Base-by-base conservation (phyloP, 1,139 yeast species). In the Zygosaccharomyces pseudobailii region DNA sequence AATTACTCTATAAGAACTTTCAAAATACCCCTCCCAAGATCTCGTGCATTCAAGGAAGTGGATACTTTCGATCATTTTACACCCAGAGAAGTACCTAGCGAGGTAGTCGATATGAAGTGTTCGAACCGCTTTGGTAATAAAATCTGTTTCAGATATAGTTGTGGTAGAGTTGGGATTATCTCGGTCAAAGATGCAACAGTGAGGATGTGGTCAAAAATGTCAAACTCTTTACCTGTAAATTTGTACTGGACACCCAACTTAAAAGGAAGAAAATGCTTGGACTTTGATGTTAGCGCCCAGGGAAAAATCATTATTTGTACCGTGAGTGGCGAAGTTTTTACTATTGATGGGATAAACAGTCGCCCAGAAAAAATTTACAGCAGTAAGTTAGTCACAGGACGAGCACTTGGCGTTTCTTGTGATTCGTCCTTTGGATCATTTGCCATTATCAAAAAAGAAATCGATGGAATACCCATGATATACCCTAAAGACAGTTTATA, bases 261-360 rank as follows among this genome's bases (percentile, higher is more conserved):
- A 23, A 47, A 49, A 4, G 51, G 52, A 40, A 56, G 52, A 32
- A 57, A 53, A 40, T 71, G 76, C 40, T 66, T 73, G 2, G 95
- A 87, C 65, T 76, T 85, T 35, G 92, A 82, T 61, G 74, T 84
- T 38, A 78, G 86, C 1, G 71, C 68, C 23, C 87, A 84, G 58
- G 95, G 95, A 0, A 79, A 87, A 0, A 65, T 87, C 1, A 70
- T 87, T 0, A 63, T 88, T 1, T 78, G 87, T 53, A 84, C 94
- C 0, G 66, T 73, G 32, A 79, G 80, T 47, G 96, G 96, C 0
- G 74, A 82, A 8, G 86, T 79, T 0, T 87, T 64, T 71, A 62
- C 71, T 62, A 44, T 54, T 5, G 43, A 47, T 5, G 47, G 50
- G 9, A 3, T 41, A 2, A 51, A 40, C 19, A 33, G 21, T 20